Evolutionary conservation across 2,329 filamentous ascomycete species (phyloP).

Genomic region (Hymenoscyphus scutula): DNA sequence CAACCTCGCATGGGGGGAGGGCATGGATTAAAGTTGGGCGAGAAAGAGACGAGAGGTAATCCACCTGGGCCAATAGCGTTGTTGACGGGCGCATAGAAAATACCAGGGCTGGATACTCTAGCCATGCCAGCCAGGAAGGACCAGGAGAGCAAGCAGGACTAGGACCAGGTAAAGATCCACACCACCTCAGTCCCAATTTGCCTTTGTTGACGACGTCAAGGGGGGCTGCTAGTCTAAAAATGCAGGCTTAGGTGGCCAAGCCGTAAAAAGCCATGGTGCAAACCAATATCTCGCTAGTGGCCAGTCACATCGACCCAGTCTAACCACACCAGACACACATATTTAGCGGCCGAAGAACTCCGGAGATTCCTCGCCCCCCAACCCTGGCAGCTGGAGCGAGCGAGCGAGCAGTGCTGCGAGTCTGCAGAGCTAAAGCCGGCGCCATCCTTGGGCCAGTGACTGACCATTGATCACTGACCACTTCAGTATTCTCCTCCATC

Average conservation of each 20-base stretch:
- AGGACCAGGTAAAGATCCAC: neutral
- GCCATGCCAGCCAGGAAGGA: neutral
- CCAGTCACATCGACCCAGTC: neutral
- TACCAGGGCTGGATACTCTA: neutral
- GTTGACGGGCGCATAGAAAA: neutral
- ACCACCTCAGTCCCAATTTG: neutral
- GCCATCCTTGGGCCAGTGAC: neutral
- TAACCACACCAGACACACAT: neutral
- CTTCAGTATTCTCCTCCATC: neutral
- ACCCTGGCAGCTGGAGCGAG: neutral
- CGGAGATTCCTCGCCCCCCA: conserved; percentile 1
- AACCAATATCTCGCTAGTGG: neutral
- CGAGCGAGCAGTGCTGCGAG: neutral
- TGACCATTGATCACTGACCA: neutral
- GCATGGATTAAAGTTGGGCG: conserved; percentile 12
- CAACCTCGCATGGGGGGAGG: conserved; percentile 5
- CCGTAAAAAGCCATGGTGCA: neutral
- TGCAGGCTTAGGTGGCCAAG: conserved; percentile 4
- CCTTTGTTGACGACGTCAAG: conserved; percentile 1
- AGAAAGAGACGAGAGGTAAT: neutral
- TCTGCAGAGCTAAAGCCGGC: neutral
- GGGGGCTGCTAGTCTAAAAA: neutral
- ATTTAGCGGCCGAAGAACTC: neutral
- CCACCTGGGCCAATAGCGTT: neutral
- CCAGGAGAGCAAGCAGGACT: neutral